A percentile compares a stretch with the other conserved stretches of the same genome.
phyloP scores from a whole-genome alignment of 257 asterid species.

The Capsicum pubescens region DNA sequence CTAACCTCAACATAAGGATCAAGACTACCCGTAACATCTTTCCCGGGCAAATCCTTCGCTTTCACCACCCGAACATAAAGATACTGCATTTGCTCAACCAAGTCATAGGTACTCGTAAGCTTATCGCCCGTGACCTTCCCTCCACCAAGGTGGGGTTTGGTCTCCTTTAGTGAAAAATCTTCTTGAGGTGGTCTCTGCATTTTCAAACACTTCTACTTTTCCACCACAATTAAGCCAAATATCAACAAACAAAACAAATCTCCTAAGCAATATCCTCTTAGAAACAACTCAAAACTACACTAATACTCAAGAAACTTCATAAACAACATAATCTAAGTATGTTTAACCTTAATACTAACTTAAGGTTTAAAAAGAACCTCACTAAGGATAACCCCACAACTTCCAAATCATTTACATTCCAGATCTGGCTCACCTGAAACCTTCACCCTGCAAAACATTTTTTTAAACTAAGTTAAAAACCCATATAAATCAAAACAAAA shows the following conservation, averaged over 20 bases:
- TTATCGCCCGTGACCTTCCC: slow-evolving; percentile 31
- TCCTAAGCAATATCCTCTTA: neutral
- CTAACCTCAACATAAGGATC: slow-evolving; percentile 43
- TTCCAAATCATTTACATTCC: neutral
- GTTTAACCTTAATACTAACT: slow-evolving; percentile 14
- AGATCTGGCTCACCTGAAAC: slow-evolving; percentile 20
- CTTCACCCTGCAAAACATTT: neutral
- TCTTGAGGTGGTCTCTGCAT: slow-evolving; percentile 31
- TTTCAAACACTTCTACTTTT: slow-evolving; percentile 1
- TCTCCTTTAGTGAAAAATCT: slow-evolving; percentile 33
- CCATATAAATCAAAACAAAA: neutral
- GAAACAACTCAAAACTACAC: slow-evolving; percentile 13
- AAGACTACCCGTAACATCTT: slow-evolving; percentile 33
- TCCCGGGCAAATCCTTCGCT: slow-evolving; percentile 30
- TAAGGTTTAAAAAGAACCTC: slow-evolving; percentile 18
- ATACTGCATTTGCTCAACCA: slow-evolving; percentile 39
- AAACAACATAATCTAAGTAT: neutral
- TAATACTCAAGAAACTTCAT: slow-evolving; percentile 2
- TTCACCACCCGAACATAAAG: slow-evolving; percentile 35
- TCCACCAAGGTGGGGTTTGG: slow-evolving; percentile 37
- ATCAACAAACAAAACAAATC: neutral
- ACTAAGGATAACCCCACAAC: neutral
- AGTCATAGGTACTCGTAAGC: slow-evolving; percentile 33
- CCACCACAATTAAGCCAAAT: neutral
- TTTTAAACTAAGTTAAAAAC: neutral